A percentile compares a stretch with the other conserved stretches of the same genome.
Evolutionary conservation across 140 eudicot species (phyloP).

Genomic region (Oenanthe javanica): DNA sequence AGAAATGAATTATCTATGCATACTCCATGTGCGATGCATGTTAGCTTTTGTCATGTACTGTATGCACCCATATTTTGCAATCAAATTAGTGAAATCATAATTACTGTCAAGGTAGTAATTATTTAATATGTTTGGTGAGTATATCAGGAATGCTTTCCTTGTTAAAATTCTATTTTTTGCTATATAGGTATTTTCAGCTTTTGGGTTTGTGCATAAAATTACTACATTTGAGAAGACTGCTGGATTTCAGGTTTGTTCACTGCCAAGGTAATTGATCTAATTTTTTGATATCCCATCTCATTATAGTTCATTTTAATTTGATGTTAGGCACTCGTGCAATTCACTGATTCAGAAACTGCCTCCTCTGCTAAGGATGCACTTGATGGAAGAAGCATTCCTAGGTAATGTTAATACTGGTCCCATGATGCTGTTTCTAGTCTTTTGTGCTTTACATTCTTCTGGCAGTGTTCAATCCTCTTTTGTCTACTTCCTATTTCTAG

Average conservation of each 20-base stretch:
- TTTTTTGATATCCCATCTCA: background rate
- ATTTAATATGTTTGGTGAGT: background rate
- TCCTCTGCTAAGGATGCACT: slow-evolving; percentile 87
- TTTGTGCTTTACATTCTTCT: slow-evolving; percentile 19
- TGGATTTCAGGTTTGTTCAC: slow-evolving; percentile 71
- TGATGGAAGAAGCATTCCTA: slow-evolving; percentile 97
- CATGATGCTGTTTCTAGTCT: background rate
- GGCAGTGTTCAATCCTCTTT: slow-evolving; percentile 20
- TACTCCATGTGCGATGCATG: background rate
- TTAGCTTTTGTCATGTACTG: background rate
- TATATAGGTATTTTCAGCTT: slow-evolving; percentile 80
- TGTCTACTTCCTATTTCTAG: background rate
- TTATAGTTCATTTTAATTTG: background rate
- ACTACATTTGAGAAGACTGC: slow-evolving; percentile 98
- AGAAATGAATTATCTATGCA: background rate
- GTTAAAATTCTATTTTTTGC: slow-evolving; percentile 8
- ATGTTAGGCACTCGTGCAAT: slow-evolving; percentile 76
- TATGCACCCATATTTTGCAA: background rate
- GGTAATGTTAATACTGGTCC: slow-evolving; percentile 46
- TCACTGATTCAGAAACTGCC: slow-evolving; percentile 91
- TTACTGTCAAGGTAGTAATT: background rate
- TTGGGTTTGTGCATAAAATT: slow-evolving; percentile 93
- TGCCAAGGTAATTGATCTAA: background rate
- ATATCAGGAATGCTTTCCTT: background rate
- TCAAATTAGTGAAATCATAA: background rate